A percentile compares a stretch with the other conserved stretches of the same genome.
Conservation (phyloP, 441 rosid species). For the Adansonia madagascariensis region DNA sequence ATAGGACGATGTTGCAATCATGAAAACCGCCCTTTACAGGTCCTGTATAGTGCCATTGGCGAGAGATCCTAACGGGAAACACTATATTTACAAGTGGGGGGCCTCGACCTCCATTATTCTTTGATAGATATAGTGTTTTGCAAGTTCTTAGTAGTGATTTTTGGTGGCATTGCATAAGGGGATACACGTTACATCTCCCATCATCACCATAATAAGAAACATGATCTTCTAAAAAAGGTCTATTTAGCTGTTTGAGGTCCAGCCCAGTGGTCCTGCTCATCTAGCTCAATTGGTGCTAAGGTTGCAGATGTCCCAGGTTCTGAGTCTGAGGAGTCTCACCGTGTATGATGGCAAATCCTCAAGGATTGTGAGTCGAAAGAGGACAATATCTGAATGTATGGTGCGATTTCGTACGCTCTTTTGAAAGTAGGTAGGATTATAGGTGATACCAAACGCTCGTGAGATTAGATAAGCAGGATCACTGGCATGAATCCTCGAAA, state of each 20-base stretch:
- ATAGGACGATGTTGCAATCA: conserved; percentile 31
- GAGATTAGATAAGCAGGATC: too few species aligned
- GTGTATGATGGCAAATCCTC: too few species aligned
- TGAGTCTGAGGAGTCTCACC: too few species aligned
- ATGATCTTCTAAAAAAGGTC: neutral
- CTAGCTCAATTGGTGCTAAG: too few species aligned
- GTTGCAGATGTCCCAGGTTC: too few species aligned
- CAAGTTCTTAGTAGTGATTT: conserved; percentile 26
- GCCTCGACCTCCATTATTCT: conserved; percentile 12
- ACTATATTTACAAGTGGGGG: conserved; percentile 1
- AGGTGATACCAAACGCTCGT: neutral
- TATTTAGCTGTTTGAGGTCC: neutral
- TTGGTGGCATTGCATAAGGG: conserved; percentile 33
- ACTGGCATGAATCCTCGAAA: too few species aligned
- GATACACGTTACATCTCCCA: conserved; percentile 20
- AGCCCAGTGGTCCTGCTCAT: too few species aligned
- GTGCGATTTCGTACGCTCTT: too few species aligned
- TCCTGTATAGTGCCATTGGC: conserved; percentile 18
- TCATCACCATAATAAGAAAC: conserved; percentile 15
- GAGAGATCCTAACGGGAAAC: conserved; percentile 2
- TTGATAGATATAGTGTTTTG: neutral
- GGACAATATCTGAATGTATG: too few species aligned
- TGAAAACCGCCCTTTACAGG: conserved; percentile 5
- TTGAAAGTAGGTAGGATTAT: too few species aligned
- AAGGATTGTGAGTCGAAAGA: too few species aligned